Base-by-base conservation (phyloP, 1,284 basidiomycete genomes). In the Inonotus obliquus region DNA sequence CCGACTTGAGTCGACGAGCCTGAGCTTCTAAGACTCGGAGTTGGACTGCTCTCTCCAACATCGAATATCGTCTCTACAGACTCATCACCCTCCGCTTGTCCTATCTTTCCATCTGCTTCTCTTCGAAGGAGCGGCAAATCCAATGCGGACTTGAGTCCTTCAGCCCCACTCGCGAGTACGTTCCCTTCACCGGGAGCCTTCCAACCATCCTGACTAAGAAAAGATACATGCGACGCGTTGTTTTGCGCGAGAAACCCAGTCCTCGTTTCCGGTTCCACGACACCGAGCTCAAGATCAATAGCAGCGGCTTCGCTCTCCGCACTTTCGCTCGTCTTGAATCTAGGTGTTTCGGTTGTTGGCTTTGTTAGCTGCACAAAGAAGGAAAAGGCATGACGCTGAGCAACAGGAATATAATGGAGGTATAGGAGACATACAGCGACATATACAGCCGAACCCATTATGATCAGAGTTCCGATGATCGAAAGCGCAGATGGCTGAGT, bases 361-460 rank as follows among this genome's bases (percentile, higher is more conserved):
- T 62, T 62, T 17, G 41, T 62, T 21, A 58, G 37, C 61, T 62
- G 21, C 9, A 38, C 1, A 38, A 11, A 10, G 49, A 25, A 27
- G 5, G 14, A 25, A 17, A 35, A 57, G 25, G 0, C 5, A 3
- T 27, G 38, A 29, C 38, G 52, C n/a, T 47, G 2, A 23, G 7
- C 1, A 39, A 41, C 5, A 29, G 17, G 41, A 44, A 17, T n/a
- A 17, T n/a, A 14, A 44, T 6, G 17, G 1, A 44, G 19, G 17
- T 4, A 44, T 21, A 44, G 41, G 19, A 21, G n/a, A 59, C 62
- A 29, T 38, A 87, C 84, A 7, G 79, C 84, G 55, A 86, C 79
- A 65, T 83, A 88, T 9, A 84, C 69, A 6, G 86, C 86, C n/a
- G 80, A 80, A 1, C 76, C 68, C 39, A 87, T 70, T 62, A 88